Evolutionary conservation across 1,284 basidiomycete species (phyloP), one percentile per base, ranked within the genome.

Genomic region (Sanghuangporus baumii): DNA sequence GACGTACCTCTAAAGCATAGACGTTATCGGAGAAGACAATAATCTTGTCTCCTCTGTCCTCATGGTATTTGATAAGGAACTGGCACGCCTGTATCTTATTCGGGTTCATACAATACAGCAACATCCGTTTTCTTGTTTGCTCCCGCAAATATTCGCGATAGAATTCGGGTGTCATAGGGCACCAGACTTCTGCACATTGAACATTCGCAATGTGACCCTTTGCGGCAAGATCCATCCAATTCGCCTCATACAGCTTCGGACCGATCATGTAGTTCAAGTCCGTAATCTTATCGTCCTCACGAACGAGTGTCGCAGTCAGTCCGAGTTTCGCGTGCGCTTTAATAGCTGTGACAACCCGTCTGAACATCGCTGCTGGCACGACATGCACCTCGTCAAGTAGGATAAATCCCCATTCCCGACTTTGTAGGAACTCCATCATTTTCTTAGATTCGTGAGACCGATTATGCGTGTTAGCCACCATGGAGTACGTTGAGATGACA

Each of bases 11-110:
- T 34, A 99, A 79, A 0, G 97, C 96, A 72, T 86, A 99, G 26
- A 99, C 96, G 72, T 99, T 99, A 74, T 99, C 97, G 2, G 95
- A 98, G 72, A 99, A 99, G 2, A 99, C 97, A 65, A 99, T 99
- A 70, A 99, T 95, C 79, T 99, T 99, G 79, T 99, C 97, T 8
- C 97, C 97, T 68, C 97, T 83, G 66, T 90, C 89, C 78, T 99
- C 97, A 74, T 99, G 97, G 70, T 96, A 99, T 71, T 96, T 93
- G 79, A 99, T 99, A 65, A 99, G 79, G 77, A 98, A 99, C 72
- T 99, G 97, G 73, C 95, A 98, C 4, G 96, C 96, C 75, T 99
- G 97, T 74, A 99, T 98, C 79, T 99, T 99, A 74, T 93, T 94
- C 23, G 97, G 97, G 73, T 99, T 99, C 97, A 99, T 99, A 80